Base-by-base conservation (phyloP, 2,329 filamentous ascomycete genomes). In the Stagonosporopsis vannaccii region DNA sequence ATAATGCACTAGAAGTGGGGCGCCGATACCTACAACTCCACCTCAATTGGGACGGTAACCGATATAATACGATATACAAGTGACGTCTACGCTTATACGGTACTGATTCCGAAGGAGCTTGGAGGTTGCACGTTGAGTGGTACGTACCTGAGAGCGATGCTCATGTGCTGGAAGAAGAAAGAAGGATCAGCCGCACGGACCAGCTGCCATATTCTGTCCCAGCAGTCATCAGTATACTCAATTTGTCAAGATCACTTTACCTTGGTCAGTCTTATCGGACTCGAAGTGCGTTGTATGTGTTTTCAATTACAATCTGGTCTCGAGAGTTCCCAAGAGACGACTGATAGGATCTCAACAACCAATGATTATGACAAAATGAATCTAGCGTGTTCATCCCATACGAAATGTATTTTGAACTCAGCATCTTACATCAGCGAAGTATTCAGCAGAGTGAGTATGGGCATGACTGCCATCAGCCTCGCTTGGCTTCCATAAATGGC, bases 361-460 rank as follows among this genome's bases (percentile, higher is more conserved):
- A 28, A 9, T 11, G 12, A 11, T 8, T 28, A 28, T 11, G 9
- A 28, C 8, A 12, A n/a, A 5, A 32, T 32, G 4, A 13, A 6
- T 33, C 6, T 28, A 12, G 26, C 3, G 3, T 37, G 6, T 6
- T 19, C 13, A 22, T 17, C 6, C 7, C 9, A 15, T 17, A 22
- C 13, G 25, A 23, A 32, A 9, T 9, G 13, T 23, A 5, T 5
- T 19, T 3, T 8, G 11, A 2, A 15, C 19, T 47, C 32, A 51
- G 15, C 19, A n/a, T 28, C 47, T 56, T 37, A 51, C 46, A 41
- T 56, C 35, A 56, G 53, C 47, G 46, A 30, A 2, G 2, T 12
- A 12, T 26, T 11, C 30, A 15, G 39, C 13, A 23, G 17, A 15
- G 17, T 20, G 15, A 37, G n/a, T 17, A 25, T 13, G 19, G 22